These are phyloP conservation scores for Petrea volubilis DNA, from an alignment of 257 asterid genomes.

Conservation along the genomic window DNA sequence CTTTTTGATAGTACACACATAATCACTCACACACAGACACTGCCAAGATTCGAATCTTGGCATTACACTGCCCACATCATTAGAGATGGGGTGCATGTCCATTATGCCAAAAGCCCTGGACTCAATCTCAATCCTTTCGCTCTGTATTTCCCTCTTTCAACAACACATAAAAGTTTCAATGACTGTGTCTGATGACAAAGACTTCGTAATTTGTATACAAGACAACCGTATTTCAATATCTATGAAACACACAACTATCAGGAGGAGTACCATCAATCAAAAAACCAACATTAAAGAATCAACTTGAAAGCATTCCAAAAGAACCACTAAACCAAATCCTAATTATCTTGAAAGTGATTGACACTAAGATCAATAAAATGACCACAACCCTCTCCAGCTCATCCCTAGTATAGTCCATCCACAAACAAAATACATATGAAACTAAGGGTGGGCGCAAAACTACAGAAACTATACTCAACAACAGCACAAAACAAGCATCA, in stretches of 20 bases:
- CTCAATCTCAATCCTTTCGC: not conserved
- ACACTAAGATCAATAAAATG: not conserved
- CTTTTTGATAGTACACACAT: no score
- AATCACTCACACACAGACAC: no score
- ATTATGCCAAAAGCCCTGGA: not conserved
- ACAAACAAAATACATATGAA: not conserved
- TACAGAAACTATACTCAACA: not conserved
- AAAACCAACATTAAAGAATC: not conserved
- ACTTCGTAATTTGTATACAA: not conserved
- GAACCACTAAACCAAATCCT: not conserved
- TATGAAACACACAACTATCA: constrained; percentile 6
- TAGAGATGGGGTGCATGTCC: no score
- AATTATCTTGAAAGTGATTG: not conserved
- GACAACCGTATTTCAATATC: not conserved
- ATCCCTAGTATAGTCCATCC: not conserved
- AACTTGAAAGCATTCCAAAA: not conserved
- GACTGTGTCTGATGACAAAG: not conserved
- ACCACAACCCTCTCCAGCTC: not conserved
- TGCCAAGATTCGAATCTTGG: no score
- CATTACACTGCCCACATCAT: not conserved
- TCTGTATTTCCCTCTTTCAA: not conserved
- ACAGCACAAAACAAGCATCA: not conserved
- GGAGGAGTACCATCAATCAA: not conserved
- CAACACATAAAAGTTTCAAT: not conserved
- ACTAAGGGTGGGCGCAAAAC: not conserved